Evolutionary conservation across 1,139 yeast species (phyloP).

Genomic region (Candida smagusa): DNA sequence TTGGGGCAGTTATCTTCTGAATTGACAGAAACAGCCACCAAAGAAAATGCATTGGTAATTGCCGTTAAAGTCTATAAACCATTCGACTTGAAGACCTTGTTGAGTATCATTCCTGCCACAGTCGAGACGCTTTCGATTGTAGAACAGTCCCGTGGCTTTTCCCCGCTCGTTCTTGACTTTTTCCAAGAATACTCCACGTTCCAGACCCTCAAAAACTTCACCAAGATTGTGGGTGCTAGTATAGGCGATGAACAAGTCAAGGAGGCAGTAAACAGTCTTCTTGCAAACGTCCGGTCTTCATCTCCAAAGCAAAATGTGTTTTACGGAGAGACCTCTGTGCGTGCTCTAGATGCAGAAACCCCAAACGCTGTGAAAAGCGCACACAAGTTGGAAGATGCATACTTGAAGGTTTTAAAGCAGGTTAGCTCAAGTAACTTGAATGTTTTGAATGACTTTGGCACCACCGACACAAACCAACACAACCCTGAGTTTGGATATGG

Average conservation of each 20-base stretch:
- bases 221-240: slow-evolving; percentile 57
- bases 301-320: slow-evolving; percentile 62
- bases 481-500: slow-evolving; percentile 91
- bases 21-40: slow-evolving; percentile 39
- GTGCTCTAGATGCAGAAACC: slow-evolving; percentile 29
- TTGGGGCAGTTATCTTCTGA: slow-evolving; percentile 56
- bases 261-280: slow-evolving; percentile 45
- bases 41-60: slow-evolving; percentile 47
- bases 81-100: slow-evolving; percentile 52
- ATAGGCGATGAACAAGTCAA: slow-evolving; percentile 49
- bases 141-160: slow-evolving; percentile 62
- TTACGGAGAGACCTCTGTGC: slow-evolving; percentile 46
- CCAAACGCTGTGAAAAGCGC: slow-evolving; percentile 42
- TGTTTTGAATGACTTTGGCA: slow-evolving; percentile 51
- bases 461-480: slow-evolving; percentile 43
- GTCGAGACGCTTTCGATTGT: slow-evolving; percentile 60
- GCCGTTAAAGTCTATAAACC: slow-evolving; percentile 70
- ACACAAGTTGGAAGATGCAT: slow-evolving; percentile 67
- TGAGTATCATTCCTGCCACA: slow-evolving; percentile 51
- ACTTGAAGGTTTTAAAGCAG: slow-evolving; percentile 71
- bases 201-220: slow-evolving; percentile 46
- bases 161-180: slow-evolving; percentile 67
- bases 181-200: slow-evolving; percentile 54
- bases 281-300: slow-evolving; percentile 49
- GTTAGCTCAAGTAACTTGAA: slow-evolving; percentile 54